A percentile compares a stretch with the other conserved stretches of the same genome.
Evolutionary conservation across 1,284 basidiomycete genomes (phyloP).

Genomic region (Thecaphora thlaspeos): DNA sequence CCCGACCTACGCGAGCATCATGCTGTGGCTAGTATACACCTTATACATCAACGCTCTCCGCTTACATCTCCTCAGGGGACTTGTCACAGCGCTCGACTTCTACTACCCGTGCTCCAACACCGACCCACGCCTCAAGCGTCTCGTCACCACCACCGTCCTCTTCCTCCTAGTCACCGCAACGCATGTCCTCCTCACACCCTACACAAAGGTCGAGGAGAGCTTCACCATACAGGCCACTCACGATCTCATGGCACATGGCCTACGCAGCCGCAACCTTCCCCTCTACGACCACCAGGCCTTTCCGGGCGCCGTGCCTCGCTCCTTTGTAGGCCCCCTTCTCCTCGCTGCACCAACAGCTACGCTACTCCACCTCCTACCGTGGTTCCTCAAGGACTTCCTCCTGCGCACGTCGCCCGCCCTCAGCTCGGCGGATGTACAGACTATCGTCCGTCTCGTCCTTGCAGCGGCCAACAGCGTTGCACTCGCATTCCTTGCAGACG

Average conservation of each 20-base stretch:
- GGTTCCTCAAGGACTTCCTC: too few relatives aligned
- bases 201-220: constrained; percentile 95
- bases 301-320: constrained; percentile 83
- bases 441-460: constrained; percentile 73
- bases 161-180: too few relatives aligned
- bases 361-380: too few relatives aligned
- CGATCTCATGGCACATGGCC: constrained; percentile 78
- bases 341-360: constrained; percentile 48
- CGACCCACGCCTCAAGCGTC: too few relatives aligned
- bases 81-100: too few relatives aligned
- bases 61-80: too few relatives aligned
- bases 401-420: too few relatives aligned
- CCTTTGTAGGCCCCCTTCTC: constrained; percentile 70
- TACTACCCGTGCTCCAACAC: too few relatives aligned
- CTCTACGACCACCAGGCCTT: constrained; percentile 89
- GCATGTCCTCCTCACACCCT: constrained; percentile 62
- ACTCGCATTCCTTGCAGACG: constrained; percentile 68
- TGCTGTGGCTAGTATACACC: too few relatives aligned
- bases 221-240: constrained; percentile 91
- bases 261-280: constrained; percentile 51
- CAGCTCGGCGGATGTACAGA: constrained; percentile 66
- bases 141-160: too few relatives aligned
- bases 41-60: too few relatives aligned
- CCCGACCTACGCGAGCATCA: too few relatives aligned
- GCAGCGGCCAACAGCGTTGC: constrained; percentile 69